Base-by-base conservation (phyloP, 2,329 filamentous ascomycete species). In the Cyphellophora attinorum region DNA sequence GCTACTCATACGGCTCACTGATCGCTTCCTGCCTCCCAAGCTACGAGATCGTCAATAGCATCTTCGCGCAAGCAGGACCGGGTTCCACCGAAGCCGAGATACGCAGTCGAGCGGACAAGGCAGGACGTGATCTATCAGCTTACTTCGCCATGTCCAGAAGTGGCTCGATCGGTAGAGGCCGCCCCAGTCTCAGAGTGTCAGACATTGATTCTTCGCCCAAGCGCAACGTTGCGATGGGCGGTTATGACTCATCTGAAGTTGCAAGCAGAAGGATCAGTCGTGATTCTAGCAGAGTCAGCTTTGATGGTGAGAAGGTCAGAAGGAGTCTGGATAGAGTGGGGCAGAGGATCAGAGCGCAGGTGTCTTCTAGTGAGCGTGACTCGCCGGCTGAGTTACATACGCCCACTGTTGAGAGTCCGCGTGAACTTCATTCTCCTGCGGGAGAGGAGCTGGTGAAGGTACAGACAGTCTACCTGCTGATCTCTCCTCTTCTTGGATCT, bases 1-100 rank as follows among this genome's bases (percentile, higher is more conserved):
- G 88, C 10, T 95, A 95, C 56, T 94, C 86, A 0, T 95, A 95
- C 56, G 91, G 91, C 28, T 84, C 85, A 4, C 72, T 94, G 51
- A 74, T 96, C 25, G 77, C 85, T 2, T 76, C 73, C 1, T 76
- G 80, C 38, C 68, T 93, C 0, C 84, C 85, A 0, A 43, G 55
- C 6, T 41, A 79, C 21, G 55, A 64, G 8, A 57, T 65, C 0
- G 73, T 93, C 17, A 58, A 85, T 15, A 55, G 66, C 2, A 58
- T 70, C 1, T 85, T 91, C 46, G 52, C 60, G 5, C 54, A 60
- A 0, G 70, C 75, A 0, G 45, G 59, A 3, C 49, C 55, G n/a
- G 74, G 68, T 25, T 76, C 76, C 0, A 58, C 76, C 4, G 70
- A 76, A 0, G 70, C 76, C 11, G 80, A 85, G 48, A 82, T 93